Conservation (phyloP, 805 yeast species). For the Schwanniomyces occidentalis region DNA sequence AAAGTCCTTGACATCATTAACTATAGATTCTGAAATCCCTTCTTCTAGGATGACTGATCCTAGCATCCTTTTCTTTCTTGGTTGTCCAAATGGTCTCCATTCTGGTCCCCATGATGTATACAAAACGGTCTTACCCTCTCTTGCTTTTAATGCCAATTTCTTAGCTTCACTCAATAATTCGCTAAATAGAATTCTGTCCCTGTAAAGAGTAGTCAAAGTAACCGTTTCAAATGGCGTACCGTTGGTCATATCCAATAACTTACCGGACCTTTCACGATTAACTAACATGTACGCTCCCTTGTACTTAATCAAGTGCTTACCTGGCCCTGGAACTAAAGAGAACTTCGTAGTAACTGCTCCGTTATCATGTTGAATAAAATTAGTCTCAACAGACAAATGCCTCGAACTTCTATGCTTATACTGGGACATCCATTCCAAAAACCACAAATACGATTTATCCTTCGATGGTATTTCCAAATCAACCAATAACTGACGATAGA, state of each 20-base stretch:
- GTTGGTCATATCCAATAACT: conserved; percentile 81
- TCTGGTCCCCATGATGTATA: conserved; percentile 97
- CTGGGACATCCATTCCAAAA: conserved; percentile 92
- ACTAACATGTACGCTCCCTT: conserved; percentile 86
- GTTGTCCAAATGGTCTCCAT: conserved; percentile 98
- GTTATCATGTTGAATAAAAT: conserved; percentile 83
- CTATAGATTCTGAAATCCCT: conserved; percentile 65
- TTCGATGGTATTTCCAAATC: conserved; percentile 92
- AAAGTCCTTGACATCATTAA: conserved; percentile 78
- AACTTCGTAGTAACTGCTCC: conserved; percentile 88
- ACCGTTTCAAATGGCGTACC: conserved; percentile 97
- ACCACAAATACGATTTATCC: conserved; percentile 94
- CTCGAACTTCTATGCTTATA: conserved; percentile 74
- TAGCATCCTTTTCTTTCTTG: conserved; percentile 79
- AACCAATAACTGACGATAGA: conserved; percentile 81
- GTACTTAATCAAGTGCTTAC: conserved; percentile 84
- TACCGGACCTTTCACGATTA: conserved; percentile 86
- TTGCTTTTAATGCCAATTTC: conserved; percentile 70
- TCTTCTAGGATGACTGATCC: conserved; percentile 85
- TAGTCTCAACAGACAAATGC: conserved; percentile 88
- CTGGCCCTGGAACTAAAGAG: conserved; percentile 95
- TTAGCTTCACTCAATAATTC: conserved; percentile 83
- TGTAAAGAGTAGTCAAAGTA: conserved; percentile 84
- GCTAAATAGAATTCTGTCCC: conserved; percentile 71
- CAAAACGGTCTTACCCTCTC: conserved; percentile 91